phyloP scores from a whole-genome alignment of 495 filamentous ascomycete species.

The Xylaria nigripes region DNA sequence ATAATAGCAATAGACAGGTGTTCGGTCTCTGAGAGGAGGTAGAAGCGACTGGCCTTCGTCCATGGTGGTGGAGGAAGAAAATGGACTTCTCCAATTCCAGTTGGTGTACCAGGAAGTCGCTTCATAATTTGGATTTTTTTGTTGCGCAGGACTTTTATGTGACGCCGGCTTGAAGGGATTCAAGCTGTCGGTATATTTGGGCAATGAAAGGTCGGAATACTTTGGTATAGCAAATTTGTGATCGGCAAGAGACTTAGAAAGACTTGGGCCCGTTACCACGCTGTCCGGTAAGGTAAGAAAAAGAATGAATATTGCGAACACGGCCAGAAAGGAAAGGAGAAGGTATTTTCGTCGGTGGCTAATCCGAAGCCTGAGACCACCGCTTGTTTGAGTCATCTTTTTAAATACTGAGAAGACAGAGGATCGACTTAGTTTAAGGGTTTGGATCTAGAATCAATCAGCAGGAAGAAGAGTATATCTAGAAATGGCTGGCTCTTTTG shows the following conservation, averaged over 20 bases:
- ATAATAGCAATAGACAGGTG: constrained; percentile 89
- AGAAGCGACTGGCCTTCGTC: constrained; percentile 84
- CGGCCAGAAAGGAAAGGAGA: constrained; percentile 34
- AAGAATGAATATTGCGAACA: constrained; percentile 40
- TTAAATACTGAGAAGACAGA: background rate
- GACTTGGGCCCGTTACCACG: constrained; percentile 31
- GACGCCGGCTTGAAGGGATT: constrained; percentile 58
- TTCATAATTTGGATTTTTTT: constrained; percentile 69
- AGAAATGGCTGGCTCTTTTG: background rate
- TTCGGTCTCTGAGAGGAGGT: constrained; percentile 63
- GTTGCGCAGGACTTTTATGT: constrained; percentile 60
- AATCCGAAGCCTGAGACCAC: constrained; percentile 34
- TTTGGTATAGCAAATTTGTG: constrained; percentile 38
- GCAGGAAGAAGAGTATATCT: background rate
- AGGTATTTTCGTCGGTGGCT: constrained; percentile 37
- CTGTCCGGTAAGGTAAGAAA: constrained; percentile 40
- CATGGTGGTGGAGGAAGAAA: constrained; percentile 74
- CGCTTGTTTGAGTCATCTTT: background rate
- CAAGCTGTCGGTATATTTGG: constrained; percentile 28
- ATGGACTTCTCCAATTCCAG: constrained; percentile 78
- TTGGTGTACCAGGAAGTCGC: constrained; percentile 79
- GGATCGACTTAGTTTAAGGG: background rate
- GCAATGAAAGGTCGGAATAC: constrained; percentile 18
- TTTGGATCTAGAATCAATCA: background rate
- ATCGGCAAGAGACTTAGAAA: constrained; percentile 30